Percentiles rank a stretch among this genome's conserved stretches.
Evolutionary conservation across 129 eudicot species (phyloP).

Genomic region (Apium graveolens): DNA sequence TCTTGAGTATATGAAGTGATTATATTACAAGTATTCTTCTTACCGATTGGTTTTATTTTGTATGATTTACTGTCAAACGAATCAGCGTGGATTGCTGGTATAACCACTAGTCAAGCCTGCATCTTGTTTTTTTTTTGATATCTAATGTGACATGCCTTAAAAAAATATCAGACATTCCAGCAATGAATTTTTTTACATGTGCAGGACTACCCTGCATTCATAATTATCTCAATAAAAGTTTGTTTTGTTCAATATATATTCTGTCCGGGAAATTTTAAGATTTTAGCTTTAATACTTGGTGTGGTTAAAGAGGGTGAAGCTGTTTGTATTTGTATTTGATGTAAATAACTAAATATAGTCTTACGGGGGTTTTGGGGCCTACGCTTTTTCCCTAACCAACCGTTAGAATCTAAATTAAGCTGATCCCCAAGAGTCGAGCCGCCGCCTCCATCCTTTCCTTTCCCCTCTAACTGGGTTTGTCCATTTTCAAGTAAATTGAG

Average conservation of each 20-base stretch:
- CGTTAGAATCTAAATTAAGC: too few species aligned
- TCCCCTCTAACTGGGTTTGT: too few species aligned
- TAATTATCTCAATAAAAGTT: neutral
- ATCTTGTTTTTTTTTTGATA: neutral
- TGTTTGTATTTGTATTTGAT: neutral
- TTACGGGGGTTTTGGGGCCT: too few species aligned
- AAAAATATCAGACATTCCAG: neutral
- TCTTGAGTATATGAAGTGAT: neutral
- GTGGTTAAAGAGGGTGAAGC: neutral
- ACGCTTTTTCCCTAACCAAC: too few species aligned
- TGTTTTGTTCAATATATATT: neutral
- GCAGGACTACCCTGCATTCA: neutral
- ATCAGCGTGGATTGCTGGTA: neutral
- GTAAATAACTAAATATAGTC: too few species aligned
- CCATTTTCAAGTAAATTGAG: too few species aligned
- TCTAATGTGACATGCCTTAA: neutral
- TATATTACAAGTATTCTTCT: neutral
- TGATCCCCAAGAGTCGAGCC: too few species aligned
- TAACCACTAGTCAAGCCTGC: neutral
- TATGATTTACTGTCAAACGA: neutral
- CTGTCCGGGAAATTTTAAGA: neutral
- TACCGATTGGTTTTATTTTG: neutral
- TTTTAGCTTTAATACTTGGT: neutral
- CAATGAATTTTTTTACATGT: neutral
- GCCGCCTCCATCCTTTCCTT: too few species aligned